A percentile compares a stretch with the other conserved stretches of the same genome.
Conservation (phyloP, 495 filamentous ascomycete species). For the Platismatia glauca region DNA sequence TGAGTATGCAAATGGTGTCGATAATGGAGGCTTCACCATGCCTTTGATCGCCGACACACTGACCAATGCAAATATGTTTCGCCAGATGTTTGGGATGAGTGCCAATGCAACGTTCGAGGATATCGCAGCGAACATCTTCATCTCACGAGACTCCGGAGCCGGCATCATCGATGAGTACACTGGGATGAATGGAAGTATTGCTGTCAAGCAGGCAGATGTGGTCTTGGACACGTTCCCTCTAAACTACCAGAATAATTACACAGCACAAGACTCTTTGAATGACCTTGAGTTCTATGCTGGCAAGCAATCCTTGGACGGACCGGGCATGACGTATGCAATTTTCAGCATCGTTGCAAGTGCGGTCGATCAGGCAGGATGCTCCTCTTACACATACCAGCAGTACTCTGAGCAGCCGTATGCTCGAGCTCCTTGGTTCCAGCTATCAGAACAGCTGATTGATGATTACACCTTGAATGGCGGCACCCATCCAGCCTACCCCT, state of each 20-base stretch:
- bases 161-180: slow-evolving; percentile 64
- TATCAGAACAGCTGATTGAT: slow-evolving; percentile 63
- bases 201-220: slow-evolving; percentile 59
- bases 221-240: slow-evolving; percentile 52
- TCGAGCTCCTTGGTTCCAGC: slow-evolving; percentile 43
- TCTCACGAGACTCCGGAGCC: slow-evolving; percentile 42
- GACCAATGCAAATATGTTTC: slow-evolving; percentile 47
- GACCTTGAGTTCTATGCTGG: slow-evolving; percentile 58
- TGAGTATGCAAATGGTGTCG: slow-evolving; percentile 63
- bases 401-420: slow-evolving; percentile 50
- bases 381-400: slow-evolving; percentile 53
- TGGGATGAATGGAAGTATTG: slow-evolving; percentile 52
- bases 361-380: slow-evolving; percentile 52
- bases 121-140: slow-evolving; percentile 44
- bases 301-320: slow-evolving; percentile 53
- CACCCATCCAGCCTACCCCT: slow-evolving; percentile 56
- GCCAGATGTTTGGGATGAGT: slow-evolving; percentile 45
- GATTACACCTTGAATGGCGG: slow-evolving; percentile 55
- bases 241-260: slow-evolving; percentile 47
- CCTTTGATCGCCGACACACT: slow-evolving; percentile 53
- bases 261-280: slow-evolving; percentile 37
- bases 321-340: slow-evolving; percentile 60
- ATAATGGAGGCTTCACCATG: slow-evolving; percentile 68
- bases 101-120: slow-evolving; percentile 44
- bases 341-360: slow-evolving; percentile 53